A percentile compares a stretch with the other conserved stretches of the same genome.
phyloP scores from a whole-genome alignment of 2,329 filamentous ascomycete species.

The Penicillium sp. region DNA sequence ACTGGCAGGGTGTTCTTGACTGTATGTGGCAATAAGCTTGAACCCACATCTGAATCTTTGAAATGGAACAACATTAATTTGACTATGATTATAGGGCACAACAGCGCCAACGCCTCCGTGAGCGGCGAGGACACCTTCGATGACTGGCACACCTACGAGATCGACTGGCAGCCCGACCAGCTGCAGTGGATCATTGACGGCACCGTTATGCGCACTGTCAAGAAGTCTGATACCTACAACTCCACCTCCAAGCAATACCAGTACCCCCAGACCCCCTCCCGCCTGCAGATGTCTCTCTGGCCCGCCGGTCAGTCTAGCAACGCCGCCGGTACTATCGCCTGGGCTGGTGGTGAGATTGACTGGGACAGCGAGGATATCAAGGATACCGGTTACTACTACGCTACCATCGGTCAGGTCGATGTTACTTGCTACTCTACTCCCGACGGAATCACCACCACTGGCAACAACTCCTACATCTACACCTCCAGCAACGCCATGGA shows the following conservation, averaged over 20 bases:
- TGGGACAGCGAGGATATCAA: conserved; percentile 82
- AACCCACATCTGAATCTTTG: not conserved
- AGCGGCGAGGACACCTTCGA: conserved; percentile 65
- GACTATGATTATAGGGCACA: conserved; percentile 17
- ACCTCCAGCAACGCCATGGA: conserved; percentile 66
- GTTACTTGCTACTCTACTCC: conserved; percentile 88
- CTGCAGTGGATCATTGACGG: conserved; percentile 89
- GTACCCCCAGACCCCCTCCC: conserved; percentile 87
- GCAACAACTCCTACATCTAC: conserved; percentile 72
- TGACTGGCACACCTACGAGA: conserved; percentile 85
- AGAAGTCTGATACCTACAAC: conserved; percentile 84
- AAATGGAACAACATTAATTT: not conserved
- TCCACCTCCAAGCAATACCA: conserved; percentile 75
- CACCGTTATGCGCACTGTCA: conserved; percentile 69
- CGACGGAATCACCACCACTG: conserved; percentile 61
- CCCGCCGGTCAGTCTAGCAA: conserved; percentile 81
- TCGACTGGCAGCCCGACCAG: conserved; percentile 85
- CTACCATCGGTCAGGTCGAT: conserved; percentile 72
- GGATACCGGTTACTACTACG: conserved; percentile 84
- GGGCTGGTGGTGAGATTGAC: conserved; percentile 88
- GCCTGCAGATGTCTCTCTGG: conserved; percentile 94
- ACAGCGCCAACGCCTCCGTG: conserved; percentile 64
- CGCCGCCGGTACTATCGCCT: conserved; percentile 78
- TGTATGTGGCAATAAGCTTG: conserved; percentile 64
- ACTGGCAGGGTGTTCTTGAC: conserved; percentile 88